Percentiles rank a stretch among this genome's conserved stretches.
Evolutionary conservation across 2,329 filamentous ascomycete species (phyloP).

Genomic region (Bimuria novae-zelandiae): DNA sequence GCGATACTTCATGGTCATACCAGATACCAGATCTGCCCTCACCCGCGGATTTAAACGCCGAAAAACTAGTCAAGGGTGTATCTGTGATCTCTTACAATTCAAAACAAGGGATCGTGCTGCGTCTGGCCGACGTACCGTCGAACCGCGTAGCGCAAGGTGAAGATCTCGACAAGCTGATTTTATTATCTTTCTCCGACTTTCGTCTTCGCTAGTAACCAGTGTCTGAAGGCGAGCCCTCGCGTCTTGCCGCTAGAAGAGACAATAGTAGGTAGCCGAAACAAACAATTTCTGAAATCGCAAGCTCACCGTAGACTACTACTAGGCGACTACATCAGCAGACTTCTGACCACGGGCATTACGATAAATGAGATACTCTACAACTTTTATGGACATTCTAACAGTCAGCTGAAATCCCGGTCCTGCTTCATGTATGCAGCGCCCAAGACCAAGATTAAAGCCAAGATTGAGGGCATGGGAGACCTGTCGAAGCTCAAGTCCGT

Average conservation of each 20-base stretch:
- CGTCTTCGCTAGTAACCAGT: slow-evolving; percentile 22
- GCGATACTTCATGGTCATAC: slow-evolving; percentile 35
- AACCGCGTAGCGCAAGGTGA: slow-evolving; percentile 42
- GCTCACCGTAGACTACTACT: no score
- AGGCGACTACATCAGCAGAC: slow-evolving; percentile 44
- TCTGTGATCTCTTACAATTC: slow-evolving; percentile 27
- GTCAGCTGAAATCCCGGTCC: slow-evolving; percentile 50
- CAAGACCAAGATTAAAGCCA: slow-evolving; percentile 38
- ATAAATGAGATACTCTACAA: slow-evolving; percentile 46
- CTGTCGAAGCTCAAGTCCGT: slow-evolving; percentile 51
- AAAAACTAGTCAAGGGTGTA: slow-evolving; percentile 35
- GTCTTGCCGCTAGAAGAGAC: slow-evolving; percentile 39
- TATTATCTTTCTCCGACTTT: slow-evolving; percentile 46
- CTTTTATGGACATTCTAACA: slow-evolving; percentile 53
- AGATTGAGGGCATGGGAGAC: slow-evolving; percentile 47
- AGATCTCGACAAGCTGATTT: slow-evolving; percentile 36
- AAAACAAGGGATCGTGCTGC: slow-evolving; percentile 31
- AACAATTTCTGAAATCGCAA: no score
- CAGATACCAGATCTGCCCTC: slow-evolving; percentile 29
- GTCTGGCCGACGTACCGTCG: slow-evolving; percentile 28
- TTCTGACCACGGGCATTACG: slow-evolving; percentile 42
- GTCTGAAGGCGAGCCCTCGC: slow-evolving; percentile 9
- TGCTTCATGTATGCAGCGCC: slow-evolving; percentile 47
- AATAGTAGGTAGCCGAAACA: no score
- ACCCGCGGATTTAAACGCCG: slow-evolving; percentile 17